A percentile compares a stretch with the other conserved stretches of the same genome.
These are phyloP conservation scores for Aegilops umbellulata DNA, from an alignment of 176 grass and related monocot genomes.

Conservation along the genomic window DNA sequence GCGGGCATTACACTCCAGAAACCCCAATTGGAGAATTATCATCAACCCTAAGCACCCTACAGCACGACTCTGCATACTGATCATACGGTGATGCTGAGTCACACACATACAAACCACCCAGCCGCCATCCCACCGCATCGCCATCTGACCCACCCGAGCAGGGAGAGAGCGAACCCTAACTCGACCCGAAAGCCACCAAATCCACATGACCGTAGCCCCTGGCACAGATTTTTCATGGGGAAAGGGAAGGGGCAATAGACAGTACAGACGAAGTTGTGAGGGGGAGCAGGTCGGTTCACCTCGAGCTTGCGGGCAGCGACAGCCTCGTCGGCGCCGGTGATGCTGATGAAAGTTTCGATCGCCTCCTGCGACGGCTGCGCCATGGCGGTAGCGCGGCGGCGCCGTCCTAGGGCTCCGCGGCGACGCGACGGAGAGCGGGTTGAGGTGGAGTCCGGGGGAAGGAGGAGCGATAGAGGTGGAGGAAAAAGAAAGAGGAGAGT, in stretches of 20 bases:
- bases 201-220: neutral
- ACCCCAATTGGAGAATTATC: neutral
- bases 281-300: conserved; percentile 37
- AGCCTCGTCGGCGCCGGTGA: conserved; percentile 67
- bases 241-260: neutral
- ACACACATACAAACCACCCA: neutral
- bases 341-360: conserved; percentile 85
- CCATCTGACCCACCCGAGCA: neutral
- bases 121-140: conserved; percentile 1
- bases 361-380: conserved; percentile 54
- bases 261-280: neutral
- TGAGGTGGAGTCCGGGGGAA: conserved; percentile 16
- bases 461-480: neutral
- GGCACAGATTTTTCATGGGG: neutral
- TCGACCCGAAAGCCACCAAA: neutral
- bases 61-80: neutral
- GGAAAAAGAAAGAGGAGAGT: conserved; percentile 29
- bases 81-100: neutral
- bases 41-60: conserved; percentile 12
- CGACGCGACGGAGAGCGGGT: conserved; percentile 5
- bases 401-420: neutral
- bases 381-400: conserved; percentile 29
- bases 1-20: conserved; percentile 13
- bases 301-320: conserved; percentile 76
- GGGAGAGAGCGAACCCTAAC: conserved; percentile 29